A percentile compares a stretch with the other conserved stretches of the same genome.
Evolutionary conservation across 306 rosid species (phyloP).

Genomic region (Erythrophleum fordii): DNA sequence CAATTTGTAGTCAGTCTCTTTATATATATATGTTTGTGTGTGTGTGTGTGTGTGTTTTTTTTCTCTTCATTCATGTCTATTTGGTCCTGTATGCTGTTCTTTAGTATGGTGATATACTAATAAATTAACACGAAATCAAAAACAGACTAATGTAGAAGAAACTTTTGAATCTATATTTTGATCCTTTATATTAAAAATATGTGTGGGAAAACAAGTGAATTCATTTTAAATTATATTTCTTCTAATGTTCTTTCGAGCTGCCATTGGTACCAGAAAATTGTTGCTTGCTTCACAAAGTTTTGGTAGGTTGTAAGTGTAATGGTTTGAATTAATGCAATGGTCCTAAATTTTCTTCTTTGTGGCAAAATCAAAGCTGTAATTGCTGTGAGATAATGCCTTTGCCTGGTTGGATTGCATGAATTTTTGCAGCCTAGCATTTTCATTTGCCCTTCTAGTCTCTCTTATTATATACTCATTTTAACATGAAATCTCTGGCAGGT

Average conservation of each 20-base stretch:
- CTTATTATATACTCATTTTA: slow-evolving; percentile 36
- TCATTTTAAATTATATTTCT: not conserved
- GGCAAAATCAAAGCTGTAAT: slow-evolving; percentile 21
- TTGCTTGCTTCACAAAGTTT: not conserved
- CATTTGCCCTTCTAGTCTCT: not conserved
- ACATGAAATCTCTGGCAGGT: slow-evolving; percentile 52
- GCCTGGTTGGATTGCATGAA: slow-evolving; percentile 2
- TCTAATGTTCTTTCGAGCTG: not conserved
- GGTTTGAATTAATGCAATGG: slow-evolving; percentile 6
- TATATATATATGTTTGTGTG: not conserved
- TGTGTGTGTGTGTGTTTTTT: not conserved
- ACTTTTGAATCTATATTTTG: slow-evolving; percentile 28
- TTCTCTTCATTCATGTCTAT: slow-evolving; percentile 5
- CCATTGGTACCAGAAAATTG: not conserved
- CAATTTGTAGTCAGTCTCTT: not conserved
- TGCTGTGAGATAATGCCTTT: slow-evolving; percentile 11
- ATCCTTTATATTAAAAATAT: not conserved
- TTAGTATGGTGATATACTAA: not conserved
- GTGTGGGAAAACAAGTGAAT: not conserved
- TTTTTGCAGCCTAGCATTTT: slow-evolving; percentile 12
- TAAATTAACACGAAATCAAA: slow-evolving; percentile 11
- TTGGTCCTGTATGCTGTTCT: slow-evolving; percentile 6
- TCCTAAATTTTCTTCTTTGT: not conserved
- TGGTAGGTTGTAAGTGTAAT: slow-evolving; percentile 16
- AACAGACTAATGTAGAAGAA: slow-evolving; percentile 6